A percentile compares a stretch with the other conserved stretches of the same genome.
These are phyloP conservation scores for Fagus crenata DNA, from an alignment of 306 rosid genomes.

Conservation along the genomic window DNA sequence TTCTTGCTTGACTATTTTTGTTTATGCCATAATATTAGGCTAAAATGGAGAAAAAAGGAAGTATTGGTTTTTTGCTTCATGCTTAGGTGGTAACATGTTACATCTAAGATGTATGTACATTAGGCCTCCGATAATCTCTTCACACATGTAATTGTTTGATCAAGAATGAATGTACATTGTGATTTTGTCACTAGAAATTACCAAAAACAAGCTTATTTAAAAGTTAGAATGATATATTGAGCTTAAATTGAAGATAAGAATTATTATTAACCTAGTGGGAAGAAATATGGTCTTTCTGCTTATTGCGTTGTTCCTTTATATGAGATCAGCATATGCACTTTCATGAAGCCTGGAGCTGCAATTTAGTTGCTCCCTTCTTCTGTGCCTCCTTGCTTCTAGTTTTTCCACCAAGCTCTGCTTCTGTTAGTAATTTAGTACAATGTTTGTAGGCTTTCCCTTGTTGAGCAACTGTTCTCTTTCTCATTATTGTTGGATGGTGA, in stretches of 20 bases:
- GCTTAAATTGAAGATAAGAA: not conserved
- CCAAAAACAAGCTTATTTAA: not conserved
- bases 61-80: not conserved
- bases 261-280: not conserved
- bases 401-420: not conserved
- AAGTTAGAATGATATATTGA: not conserved
- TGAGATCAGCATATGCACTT: not conserved
- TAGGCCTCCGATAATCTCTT: not conserved
- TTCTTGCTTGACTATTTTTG: not conserved
- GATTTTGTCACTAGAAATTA: too few species aligned
- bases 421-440: not conserved
- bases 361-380: not conserved
- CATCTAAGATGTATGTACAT: not conserved
- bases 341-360: slow-evolving; percentile 5
- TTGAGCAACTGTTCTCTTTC: not conserved
- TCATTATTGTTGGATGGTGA: slow-evolving; percentile 19
- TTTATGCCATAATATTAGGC: not conserved
- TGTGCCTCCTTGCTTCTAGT: not conserved
- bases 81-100: not conserved
- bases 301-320: not conserved
- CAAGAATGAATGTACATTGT: not conserved
- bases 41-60: not conserved
- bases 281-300: not conserved
- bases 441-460: slow-evolving; percentile 1
- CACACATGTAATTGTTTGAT: too few species aligned